These are phyloP conservation scores for Capsella bursapastoris DNA, from an alignment of 345 rosid species.

Conservation along the genomic window DNA sequence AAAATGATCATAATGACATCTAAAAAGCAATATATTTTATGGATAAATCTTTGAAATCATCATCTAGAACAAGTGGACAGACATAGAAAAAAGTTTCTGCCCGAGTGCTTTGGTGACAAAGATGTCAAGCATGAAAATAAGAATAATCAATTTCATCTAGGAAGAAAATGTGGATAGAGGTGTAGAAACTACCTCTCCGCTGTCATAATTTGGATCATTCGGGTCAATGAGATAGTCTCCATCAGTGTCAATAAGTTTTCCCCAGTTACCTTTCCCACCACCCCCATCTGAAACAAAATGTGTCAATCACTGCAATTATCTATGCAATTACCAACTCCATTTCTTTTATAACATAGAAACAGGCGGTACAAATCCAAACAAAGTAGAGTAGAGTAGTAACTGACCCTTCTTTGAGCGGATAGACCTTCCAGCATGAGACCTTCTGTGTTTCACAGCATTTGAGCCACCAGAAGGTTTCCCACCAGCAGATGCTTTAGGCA, in stretches of 20 bases:
- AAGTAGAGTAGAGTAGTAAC: conserved; percentile 19
- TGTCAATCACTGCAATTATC: not conserved
- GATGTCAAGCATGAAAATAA: not conserved
- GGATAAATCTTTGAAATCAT: not conserved
- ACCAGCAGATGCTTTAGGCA: conserved; percentile 55
- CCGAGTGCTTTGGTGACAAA: conserved; percentile 4
- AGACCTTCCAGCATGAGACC: conserved; percentile 82
- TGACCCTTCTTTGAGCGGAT: conserved; percentile 84
- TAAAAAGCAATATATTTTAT: not conserved
- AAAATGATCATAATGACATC: not conserved
- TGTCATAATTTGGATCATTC: conserved; percentile 96
- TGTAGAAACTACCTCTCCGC: conserved; percentile 80
- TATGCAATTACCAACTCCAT: not conserved
- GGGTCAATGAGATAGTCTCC: conserved; percentile 69
- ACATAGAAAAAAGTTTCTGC: not conserved
- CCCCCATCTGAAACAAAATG: conserved; percentile 67
- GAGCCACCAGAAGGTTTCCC: conserved; percentile 65
- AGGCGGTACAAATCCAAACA: conserved; percentile 1
- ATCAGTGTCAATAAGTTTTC: conserved; percentile 84
- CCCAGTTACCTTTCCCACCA: conserved; percentile 99
- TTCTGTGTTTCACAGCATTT: conserved; percentile 67
- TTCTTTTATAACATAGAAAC: not conserved
- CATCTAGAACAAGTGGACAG: not conserved
- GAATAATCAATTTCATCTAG: conserved; percentile 1
- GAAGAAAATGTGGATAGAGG: not conserved